Conservation (phyloP, 2,329 filamentous ascomycete genomes). For the Plectosphaerella sp. region DNA sequence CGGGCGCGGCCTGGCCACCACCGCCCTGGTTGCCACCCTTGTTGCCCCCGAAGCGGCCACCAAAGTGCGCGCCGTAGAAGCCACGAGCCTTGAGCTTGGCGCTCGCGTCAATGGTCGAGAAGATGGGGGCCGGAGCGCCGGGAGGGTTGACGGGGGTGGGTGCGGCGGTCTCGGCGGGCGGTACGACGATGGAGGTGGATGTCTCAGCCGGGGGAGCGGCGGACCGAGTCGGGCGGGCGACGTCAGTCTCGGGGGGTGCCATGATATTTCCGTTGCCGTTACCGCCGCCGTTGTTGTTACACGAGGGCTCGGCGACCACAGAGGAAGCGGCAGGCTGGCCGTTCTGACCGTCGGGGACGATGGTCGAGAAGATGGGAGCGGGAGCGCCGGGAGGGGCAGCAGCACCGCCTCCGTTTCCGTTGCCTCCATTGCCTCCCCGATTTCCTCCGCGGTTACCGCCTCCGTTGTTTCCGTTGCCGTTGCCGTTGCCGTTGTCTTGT, state of each 20-base stretch:
- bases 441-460: neutral
- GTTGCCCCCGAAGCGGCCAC: too few species aligned
- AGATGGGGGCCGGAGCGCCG: neutral
- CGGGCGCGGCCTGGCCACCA: neutral
- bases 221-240: neutral
- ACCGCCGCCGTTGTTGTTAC: neutral
- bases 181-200: too few species aligned
- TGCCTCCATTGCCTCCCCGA: conserved; percentile 3
- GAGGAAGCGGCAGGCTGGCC: neutral
- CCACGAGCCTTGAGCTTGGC: neutral
- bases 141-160: neutral
- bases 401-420: too few species aligned
- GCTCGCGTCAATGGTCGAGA: neutral
- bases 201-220: too few species aligned
- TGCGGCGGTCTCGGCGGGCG: neutral
- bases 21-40: too few species aligned
- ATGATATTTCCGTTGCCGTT: neutral
- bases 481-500: too few species aligned
- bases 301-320: too few species aligned
- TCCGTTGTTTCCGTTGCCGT: neutral
- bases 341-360: neutral
- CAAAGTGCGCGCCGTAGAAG: too few species aligned
- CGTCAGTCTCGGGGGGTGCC: neutral
- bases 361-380: neutral
- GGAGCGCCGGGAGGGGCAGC: neutral